Evolutionary conservation across 225 moss, liverwort and hornwort species (phyloP), one percentile per base, ranked within the genome.

Genomic region (Pleurozium schreberi): DNA sequence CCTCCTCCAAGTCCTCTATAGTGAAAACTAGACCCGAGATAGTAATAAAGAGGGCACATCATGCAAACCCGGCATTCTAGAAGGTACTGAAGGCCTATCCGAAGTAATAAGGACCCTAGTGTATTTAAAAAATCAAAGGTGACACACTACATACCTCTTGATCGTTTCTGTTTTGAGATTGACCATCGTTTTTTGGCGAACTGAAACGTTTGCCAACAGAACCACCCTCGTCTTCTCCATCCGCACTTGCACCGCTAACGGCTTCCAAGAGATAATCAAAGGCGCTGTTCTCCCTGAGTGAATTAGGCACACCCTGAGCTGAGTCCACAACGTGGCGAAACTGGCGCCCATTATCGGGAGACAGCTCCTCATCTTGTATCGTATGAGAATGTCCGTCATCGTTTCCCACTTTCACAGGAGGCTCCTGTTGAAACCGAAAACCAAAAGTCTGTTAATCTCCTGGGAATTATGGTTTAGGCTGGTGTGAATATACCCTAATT

Each of bases 231-330:
- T 87, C 91, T 81, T 89, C 89, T 34, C 75, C 88, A 75, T 90
- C 92, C 68, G 73, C 88, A 70, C 90, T 91, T 84, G 91, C 90
- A 49, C 70, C 91, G 83, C 91, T 93, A 55, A 90, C 90, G 64
- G 86, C 93, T 88, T 94, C 93, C 84, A 94, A 81, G 23, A 94
- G 87, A 86, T 66, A 93, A 40, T 90, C 90, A 89, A 94, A 94
- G 66, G 93, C 94, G 88, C 88, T 93, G 77, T 55, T 90, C 71
- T 91, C 88, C 82, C 82, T 90, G 65, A 74, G 85, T 83, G 77
- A 58, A 71, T 89, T 90, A 55, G 65, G 81, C 45, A 87, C 59
- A 45, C 85, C 88, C 79, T 89, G 87, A 89, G 83, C 90, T 64
- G 91, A 74, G 80, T 89, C 86, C 75, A 83, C 71, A 81, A 87